Percentiles rank a stretch among this genome's conserved stretches.
These are phyloP conservation scores for Zymoseptoria brevis DNA, from an alignment of 2,329 filamentous ascomycete genomes.

Conservation along the genomic window DNA sequence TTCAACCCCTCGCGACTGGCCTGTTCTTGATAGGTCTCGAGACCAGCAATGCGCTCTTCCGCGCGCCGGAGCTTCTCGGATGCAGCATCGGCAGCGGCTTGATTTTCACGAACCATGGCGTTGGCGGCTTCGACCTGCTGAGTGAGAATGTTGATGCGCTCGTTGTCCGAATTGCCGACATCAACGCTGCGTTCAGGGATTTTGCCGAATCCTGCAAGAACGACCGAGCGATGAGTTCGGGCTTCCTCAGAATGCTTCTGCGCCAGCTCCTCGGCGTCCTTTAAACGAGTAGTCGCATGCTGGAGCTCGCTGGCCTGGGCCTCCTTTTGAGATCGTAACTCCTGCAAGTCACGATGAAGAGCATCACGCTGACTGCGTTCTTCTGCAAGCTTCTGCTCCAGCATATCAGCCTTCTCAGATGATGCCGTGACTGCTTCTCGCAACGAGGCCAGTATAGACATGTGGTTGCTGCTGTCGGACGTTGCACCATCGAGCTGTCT, in stretches of 20 bases:
- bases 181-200: slow-evolving; percentile 45
- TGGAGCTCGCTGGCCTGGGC: slow-evolving; percentile 70
- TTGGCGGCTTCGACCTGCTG: slow-evolving; percentile 73
- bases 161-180: slow-evolving; percentile 47
- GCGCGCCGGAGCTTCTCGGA: slow-evolving; percentile 84
- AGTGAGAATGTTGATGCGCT: slow-evolving; percentile 67
- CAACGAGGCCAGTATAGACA: slow-evolving; percentile 63
- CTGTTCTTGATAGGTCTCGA: slow-evolving; percentile 96
- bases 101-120: slow-evolving; percentile 74
- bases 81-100: slow-evolving; percentile 76
- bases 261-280: slow-evolving; percentile 79
- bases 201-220: slow-evolving; percentile 75
- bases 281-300: slow-evolving; percentile 61
- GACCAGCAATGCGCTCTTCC: slow-evolving; percentile 90
- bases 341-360: slow-evolving; percentile 67
- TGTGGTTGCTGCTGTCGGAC: slow-evolving; percentile 61
- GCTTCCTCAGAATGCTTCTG: slow-evolving; percentile 85
- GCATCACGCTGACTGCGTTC: slow-evolving; percentile 68
- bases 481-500: slow-evolving; percentile 60
- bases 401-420: slow-evolving; percentile 62
- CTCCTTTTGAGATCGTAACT: slow-evolving; percentile 77
- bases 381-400: slow-evolving; percentile 77
- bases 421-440: slow-evolving; percentile 72
- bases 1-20: slow-evolving; percentile 85
- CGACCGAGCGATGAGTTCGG: slow-evolving; percentile 70